Percentiles rank a stretch among this genome's conserved stretches.
Evolutionary conservation across 176 grass and related monocot species (phyloP).

Genomic region (Avena eriantha): DNA sequence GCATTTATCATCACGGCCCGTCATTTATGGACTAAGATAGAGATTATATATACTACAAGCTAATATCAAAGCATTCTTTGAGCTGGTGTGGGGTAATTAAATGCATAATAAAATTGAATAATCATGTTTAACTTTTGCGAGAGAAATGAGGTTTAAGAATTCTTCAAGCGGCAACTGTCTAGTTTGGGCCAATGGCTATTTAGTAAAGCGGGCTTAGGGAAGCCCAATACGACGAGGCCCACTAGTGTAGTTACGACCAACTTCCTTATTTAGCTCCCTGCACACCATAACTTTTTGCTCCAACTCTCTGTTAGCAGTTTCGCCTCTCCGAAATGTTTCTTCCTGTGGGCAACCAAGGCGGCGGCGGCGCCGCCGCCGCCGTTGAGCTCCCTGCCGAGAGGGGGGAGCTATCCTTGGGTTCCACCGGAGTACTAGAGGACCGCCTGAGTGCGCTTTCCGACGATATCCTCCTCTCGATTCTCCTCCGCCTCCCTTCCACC

Average conservation of each 20-base stretch:
- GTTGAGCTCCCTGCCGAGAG: neutral
- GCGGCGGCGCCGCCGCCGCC: neutral
- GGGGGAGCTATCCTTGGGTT: neutral
- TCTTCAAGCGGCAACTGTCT: neutral
- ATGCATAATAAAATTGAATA: no score
- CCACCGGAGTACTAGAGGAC: neutral
- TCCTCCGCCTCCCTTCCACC: slow-evolving; percentile 27
- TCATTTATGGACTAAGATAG: no score
- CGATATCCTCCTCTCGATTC: slow-evolving; percentile 23
- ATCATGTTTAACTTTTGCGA: no score
- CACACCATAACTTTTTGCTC: neutral
- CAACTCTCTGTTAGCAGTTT: neutral
- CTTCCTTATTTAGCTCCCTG: slow-evolving; percentile 11
- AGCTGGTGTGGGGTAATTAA: no score
- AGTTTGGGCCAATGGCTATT: neutral
- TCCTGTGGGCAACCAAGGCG: slow-evolving; percentile 6
- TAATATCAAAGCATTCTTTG: no score
- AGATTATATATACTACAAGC: no score
- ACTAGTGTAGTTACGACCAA: neutral
- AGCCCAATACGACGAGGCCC: neutral
- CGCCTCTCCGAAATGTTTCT: slow-evolving; percentile 1
- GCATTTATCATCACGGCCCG: no score
- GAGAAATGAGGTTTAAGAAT: neutral
- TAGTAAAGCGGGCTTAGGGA: neutral
- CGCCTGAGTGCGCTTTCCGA: slow-evolving; percentile 11